phyloP scores from a whole-genome alignment of 306 rosid genomes.

The Cicer chorassanicum region DNA sequence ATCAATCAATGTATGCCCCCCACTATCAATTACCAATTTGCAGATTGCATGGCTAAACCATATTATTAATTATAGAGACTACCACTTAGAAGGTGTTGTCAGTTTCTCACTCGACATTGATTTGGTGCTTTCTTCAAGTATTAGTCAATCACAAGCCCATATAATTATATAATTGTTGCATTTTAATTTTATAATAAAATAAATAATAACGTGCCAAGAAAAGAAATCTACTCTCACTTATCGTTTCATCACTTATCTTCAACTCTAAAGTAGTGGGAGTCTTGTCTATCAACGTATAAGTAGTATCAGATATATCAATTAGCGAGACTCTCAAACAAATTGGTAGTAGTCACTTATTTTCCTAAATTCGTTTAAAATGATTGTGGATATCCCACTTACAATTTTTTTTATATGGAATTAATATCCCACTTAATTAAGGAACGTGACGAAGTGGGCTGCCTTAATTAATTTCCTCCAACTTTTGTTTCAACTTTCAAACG shows the following conservation, averaged over 20 bases:
- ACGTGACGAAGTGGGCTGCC: too few species aligned
- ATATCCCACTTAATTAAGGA: too few species aligned
- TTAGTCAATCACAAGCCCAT: not conserved
- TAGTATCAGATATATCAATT: too few species aligned
- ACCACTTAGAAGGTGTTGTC: constrained; percentile 8
- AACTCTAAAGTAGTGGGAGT: not conserved
- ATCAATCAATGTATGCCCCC: not conserved
- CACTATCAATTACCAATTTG: not conserved
- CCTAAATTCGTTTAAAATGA: too few species aligned
- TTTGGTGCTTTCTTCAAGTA: not conserved
- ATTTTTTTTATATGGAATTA: too few species aligned
- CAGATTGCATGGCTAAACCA: not conserved
- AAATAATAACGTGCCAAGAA: not conserved
- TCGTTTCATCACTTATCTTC: not conserved
- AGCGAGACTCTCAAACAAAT: too few species aligned
- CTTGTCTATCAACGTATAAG: not conserved
- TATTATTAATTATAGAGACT: not conserved
- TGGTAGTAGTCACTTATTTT: too few species aligned
- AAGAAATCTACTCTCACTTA: not conserved
- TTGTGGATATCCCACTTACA: too few species aligned
- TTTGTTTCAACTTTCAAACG: too few species aligned
- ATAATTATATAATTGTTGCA: not conserved
- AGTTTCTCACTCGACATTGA: not conserved
- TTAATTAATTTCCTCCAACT: too few species aligned
- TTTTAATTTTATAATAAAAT: not conserved